Base-by-base conservation (phyloP, 805 yeast species). In the Saccharomycopsis lassenensis region DNA sequence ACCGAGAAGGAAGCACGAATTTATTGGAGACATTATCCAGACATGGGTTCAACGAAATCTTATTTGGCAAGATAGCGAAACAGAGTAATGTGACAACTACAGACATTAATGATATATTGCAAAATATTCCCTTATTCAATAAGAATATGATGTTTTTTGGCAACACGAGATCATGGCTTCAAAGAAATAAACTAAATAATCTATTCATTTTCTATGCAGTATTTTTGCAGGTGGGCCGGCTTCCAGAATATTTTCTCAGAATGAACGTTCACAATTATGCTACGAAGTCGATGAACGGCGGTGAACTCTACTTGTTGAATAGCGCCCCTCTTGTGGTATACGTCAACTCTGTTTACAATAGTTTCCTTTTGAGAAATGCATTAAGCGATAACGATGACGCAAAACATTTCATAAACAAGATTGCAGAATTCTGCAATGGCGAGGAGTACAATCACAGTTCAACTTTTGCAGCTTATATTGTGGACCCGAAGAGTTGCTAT, bases 311-410 rank as follows among this genome's bases (percentile, higher is more conserved):
- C 22, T 41, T 14, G 14, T 10, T 31, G 4, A 35, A 33, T 12
- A 26, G 23, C 24, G 23, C 34, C 8, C 19, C 24, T n/a, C 24
- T 29, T 12, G 2, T 28, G 29, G 7, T 36, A 29, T n/a, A n/a
- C 30, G 23, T 34, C 7, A 24, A 39, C 5, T 46, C 48, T 8
- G 35, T 43, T 5, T 33, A 37, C 5, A 27, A 39, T 4, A 16
- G 51, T 2, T 30, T 48, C 18, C 56, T 58, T 2, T 11, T 55
- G 26, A 35, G 43, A 6, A 34, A 41, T 7, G 40, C 41, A 43
- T 3, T 41, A 33, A 15, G 48, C 42, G 40, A 57, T 31, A 35
- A 32, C n/a, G n/a, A n/a, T n/a, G n/a, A n/a, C n/a, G n/a, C n/a
- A n/a, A n/a, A n/a, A n/a, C n/a, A n/a, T n/a, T n/a, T n/a, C n/a